These are phyloP conservation scores for Geotrichum cucujoidarum DNA, from an alignment of 1,139 yeast genomes.

Conservation along the genomic window DNA sequence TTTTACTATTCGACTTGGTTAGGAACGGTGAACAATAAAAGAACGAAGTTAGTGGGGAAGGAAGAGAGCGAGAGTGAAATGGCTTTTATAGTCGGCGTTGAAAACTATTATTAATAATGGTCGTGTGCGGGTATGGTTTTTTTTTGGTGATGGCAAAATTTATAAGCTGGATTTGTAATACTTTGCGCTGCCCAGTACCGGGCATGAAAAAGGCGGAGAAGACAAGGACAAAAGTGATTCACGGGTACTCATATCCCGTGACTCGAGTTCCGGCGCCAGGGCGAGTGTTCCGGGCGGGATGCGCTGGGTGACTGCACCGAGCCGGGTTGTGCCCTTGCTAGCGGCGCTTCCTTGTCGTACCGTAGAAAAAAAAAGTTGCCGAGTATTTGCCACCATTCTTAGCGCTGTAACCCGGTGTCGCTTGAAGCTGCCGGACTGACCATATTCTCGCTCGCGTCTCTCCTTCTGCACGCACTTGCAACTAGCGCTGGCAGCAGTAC, in stretches of 20 bases:
- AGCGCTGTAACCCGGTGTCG: not conserved
- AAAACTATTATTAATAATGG: not conserved
- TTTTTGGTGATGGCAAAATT: not conserved
- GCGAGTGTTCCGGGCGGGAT: too few relatives aligned
- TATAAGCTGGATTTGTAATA: too few relatives aligned
- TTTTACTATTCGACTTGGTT: constrained; percentile 41
- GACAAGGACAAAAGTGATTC: not conserved
- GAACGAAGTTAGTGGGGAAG: not conserved
- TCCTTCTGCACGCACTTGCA: not conserved
- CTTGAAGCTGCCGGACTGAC: not conserved
- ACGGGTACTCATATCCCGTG: constrained; percentile 6
- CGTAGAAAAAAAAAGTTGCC: too few relatives aligned
- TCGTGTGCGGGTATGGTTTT: not conserved
- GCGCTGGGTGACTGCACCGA: too few relatives aligned
- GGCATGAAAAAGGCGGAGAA: too few relatives aligned
- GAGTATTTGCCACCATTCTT: too few relatives aligned
- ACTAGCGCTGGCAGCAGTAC: not conserved
- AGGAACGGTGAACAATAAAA: not conserved
- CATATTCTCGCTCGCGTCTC: not conserved
- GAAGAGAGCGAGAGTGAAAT: not conserved
- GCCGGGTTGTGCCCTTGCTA: too few relatives aligned
- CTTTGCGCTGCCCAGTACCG: too few relatives aligned
- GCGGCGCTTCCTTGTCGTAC: too few relatives aligned
- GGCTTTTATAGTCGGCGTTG: not conserved
- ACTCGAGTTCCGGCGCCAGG: too few relatives aligned